phyloP scores from a whole-genome alignment of 352 stramenopile species.

The Phytophthora quininea region DNA sequence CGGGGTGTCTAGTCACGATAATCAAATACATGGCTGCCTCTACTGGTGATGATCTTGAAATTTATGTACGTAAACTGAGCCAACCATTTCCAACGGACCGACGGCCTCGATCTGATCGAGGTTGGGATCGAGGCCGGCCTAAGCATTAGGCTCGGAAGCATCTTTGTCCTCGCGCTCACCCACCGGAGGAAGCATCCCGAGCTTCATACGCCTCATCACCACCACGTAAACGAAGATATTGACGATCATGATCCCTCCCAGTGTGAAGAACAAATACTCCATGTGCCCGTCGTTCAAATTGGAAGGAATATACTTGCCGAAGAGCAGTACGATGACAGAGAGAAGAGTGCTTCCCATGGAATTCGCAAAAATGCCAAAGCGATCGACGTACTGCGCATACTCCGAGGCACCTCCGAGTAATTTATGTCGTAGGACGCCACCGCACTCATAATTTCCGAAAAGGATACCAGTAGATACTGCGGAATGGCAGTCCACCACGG shows the following conservation, averaged over 20 bases:
- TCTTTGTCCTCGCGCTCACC: background rate
- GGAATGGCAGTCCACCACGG: slow-evolving; percentile 48
- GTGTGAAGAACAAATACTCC: slow-evolving; percentile 46
- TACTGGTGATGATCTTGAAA: too few relatives aligned
- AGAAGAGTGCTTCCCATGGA: slow-evolving; percentile 58
- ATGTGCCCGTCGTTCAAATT: slow-evolving; percentile 63
- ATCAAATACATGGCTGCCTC: too few relatives aligned
- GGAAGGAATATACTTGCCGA: slow-evolving; percentile 44
- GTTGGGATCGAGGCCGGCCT: too few relatives aligned
- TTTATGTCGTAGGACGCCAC: slow-evolving; percentile 47
- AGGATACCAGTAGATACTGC: slow-evolving; percentile 42
- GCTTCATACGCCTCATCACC: slow-evolving; percentile 27
- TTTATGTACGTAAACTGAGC: too few relatives aligned
- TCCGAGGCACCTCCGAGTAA: slow-evolving; percentile 38
- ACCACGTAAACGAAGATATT: slow-evolving; percentile 40
- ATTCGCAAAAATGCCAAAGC: slow-evolving; percentile 41
- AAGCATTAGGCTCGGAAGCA: too few relatives aligned
- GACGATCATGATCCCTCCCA: slow-evolving; percentile 34
- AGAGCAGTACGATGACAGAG: slow-evolving; percentile 61
- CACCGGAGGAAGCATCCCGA: slow-evolving; percentile 26
- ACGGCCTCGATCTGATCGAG: too few relatives aligned
- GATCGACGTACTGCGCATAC: slow-evolving; percentile 39
- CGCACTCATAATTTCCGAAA: slow-evolving; percentile 48
- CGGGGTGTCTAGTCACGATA: too few relatives aligned
- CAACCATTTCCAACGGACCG: too few relatives aligned